phyloP scores from a whole-genome alignment of 257 asterid genomes.

The Gentiana dahurica region DNA sequence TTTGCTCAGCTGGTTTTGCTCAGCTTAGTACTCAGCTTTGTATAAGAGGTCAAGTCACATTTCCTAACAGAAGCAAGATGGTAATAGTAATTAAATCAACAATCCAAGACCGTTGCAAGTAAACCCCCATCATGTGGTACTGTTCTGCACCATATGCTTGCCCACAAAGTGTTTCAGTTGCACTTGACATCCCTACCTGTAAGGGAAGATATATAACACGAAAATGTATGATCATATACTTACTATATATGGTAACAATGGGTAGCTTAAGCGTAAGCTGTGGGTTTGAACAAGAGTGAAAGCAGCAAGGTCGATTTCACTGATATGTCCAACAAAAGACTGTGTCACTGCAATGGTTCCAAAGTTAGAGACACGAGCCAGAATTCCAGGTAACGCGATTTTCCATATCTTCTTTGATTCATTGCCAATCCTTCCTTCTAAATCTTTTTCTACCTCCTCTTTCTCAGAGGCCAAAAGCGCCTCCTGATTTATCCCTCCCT shows the following conservation, averaged over 20 bases:
- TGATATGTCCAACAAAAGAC: slow-evolving; percentile 57
- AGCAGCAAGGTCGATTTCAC: slow-evolving; percentile 58
- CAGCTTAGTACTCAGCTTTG: too few species aligned
- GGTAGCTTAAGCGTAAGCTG: slow-evolving; percentile 45
- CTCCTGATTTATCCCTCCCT: slow-evolving; percentile 25
- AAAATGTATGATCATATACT: background rate
- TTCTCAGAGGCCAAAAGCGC: slow-evolving; percentile 33
- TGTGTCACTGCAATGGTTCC: slow-evolving; percentile 62
- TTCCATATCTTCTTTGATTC: slow-evolving; percentile 83
- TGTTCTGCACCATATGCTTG: slow-evolving; percentile 93
- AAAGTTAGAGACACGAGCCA: slow-evolving; percentile 58
- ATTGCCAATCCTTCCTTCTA: slow-evolving; percentile 34
- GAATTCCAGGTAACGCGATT: slow-evolving; percentile 72
- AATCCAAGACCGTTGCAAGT: slow-evolving; percentile 89
- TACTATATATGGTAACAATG: background rate
- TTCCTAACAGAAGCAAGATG: slow-evolving; percentile 11
- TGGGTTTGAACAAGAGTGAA: slow-evolving; percentile 72
- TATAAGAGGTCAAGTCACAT: too few species aligned
- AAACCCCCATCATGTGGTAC: slow-evolving; percentile 85
- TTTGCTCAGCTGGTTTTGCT: too few species aligned
- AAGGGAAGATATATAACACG: background rate
- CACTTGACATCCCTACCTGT: slow-evolving; percentile 97
- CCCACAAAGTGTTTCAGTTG: slow-evolving; percentile 92
- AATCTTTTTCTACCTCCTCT: slow-evolving; percentile 24
- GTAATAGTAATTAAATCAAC: slow-evolving; percentile 60